Evolutionary conservation across 2,329 filamentous ascomycete species (phyloP), one percentile per base, ranked within the genome.

Genomic region (Phaeosphaeria sp.): DNA sequence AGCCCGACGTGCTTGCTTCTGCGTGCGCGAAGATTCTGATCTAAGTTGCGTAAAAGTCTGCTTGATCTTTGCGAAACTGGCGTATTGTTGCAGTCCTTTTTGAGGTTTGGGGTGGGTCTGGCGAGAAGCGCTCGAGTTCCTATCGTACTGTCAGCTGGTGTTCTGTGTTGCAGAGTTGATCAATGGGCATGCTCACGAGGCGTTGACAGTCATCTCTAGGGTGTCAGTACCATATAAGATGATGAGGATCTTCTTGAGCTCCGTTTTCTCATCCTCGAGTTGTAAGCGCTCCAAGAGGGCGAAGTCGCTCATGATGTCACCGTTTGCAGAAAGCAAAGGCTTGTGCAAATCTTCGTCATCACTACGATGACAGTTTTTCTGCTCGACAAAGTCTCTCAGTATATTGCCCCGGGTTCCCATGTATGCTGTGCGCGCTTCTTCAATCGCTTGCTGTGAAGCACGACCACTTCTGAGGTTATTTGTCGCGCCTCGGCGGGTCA

Each of bases 281-380:
- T 10, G 5, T 6, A 36, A 9, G 18, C 22, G 39, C 36, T 27
- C 33, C 49, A 51, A 43, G 39, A 51, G 36, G 11, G 36, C 22
- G 17, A 51, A 51, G 23, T 51, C 49, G 21, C 25, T 17, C 17
- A 11, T 43, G 39, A 51, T 27, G 23, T 51, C 49, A 9, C 49
- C 49, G 13, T 51, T 51, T 10, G 39, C 36, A 11, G 39, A 51
- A 1, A 30, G 36, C 5, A 44, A 15, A 43, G 49, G 49, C 20
- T 42, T 41, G 11, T n/a, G 30, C 15, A 25, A 10, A 17, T 41
- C 36, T 18, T 42, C 48, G n/a, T 36, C 22, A 4, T 21, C 13
- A 11, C 5, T n/a, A 46, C 11, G 44, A 49, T 15, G n/a, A 25
- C 10, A 7, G 6, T 1, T 22, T 18, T 23, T 22, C 20, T 39